phyloP scores from a whole-genome alignment of 1,284 basidiomycete genomes.

The Apiotrichum akiyoshidainum region DNA sequence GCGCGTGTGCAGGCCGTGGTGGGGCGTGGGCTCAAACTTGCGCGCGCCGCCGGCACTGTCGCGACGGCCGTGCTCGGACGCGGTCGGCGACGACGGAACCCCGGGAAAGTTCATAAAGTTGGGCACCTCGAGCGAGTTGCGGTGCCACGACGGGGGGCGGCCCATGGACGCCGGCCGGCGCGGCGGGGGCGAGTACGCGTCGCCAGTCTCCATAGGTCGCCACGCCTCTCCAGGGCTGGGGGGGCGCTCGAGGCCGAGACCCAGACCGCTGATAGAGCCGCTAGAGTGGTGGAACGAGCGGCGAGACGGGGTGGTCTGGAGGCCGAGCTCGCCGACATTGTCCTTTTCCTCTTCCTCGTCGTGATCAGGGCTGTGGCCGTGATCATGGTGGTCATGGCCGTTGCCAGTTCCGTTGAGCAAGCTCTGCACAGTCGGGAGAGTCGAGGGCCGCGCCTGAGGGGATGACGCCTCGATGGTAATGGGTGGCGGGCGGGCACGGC shows the following conservation, averaged over 20 bases:
- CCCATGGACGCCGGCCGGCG: neutral
- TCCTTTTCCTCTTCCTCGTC: slow-evolving; percentile 1
- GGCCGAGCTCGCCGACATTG: slow-evolving; percentile 5
- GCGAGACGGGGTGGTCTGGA: slow-evolving; percentile 1
- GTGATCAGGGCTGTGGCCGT: neutral
- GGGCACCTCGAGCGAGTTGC: slow-evolving; percentile 13
- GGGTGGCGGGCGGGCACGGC: slow-evolving; percentile 3
- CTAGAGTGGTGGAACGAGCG: neutral
- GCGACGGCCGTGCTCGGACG: neutral
- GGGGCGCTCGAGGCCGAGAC: slow-evolving; percentile 4
- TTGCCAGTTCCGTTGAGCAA: neutral
- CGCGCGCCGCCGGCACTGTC: neutral
- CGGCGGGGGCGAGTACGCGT: slow-evolving; percentile 1
- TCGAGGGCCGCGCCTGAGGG: neutral
- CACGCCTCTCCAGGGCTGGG: slow-evolving; percentile 2
- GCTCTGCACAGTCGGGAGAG: neutral
- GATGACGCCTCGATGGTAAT: neutral
- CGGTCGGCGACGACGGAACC: neutral
- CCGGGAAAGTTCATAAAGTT: neutral
- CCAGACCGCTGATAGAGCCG: neutral
- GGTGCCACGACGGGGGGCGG: slow-evolving; percentile 13
- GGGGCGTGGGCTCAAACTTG: slow-evolving; percentile 35
- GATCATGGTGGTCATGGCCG: neutral
- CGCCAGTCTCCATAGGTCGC: slow-evolving; percentile 1
- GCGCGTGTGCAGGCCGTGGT: slow-evolving; percentile 67